Percentiles rank a stretch among this genome's conserved stretches.
Evolutionary conservation across 2,329 filamentous ascomycete genomes (phyloP).

Genomic region (Colletotrichum camelliae): DNA sequence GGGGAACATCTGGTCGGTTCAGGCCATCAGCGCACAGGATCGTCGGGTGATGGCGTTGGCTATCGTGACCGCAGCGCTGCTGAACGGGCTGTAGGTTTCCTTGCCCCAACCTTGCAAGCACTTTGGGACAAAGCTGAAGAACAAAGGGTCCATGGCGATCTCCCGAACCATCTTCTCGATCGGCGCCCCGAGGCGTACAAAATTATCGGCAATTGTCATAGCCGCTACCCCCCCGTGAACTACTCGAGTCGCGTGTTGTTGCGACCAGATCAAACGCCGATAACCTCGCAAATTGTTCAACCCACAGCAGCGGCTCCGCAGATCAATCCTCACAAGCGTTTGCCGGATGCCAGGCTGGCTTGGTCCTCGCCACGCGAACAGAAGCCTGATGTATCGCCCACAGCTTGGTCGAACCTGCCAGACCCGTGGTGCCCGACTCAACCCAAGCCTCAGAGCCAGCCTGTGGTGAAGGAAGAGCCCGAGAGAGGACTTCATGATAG

Average conservation of each 20-base stretch:
- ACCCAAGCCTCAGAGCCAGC: neutral
- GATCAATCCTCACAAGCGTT: neutral
- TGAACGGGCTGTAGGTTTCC: neutral
- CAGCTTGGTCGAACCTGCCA: neutral
- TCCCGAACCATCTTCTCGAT: neutral
- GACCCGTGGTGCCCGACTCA: neutral
- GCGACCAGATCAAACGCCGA: neutral
- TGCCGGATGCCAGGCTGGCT: neutral
- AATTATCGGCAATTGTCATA: neutral
- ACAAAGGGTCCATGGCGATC: neutral
- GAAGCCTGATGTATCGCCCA: neutral
- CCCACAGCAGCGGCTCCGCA: neutral
- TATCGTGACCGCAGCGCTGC: neutral
- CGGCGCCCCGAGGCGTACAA: neutral
- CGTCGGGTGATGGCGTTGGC: neutral
- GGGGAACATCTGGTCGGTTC: neutral
- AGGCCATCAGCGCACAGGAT: neutral
- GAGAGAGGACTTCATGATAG: neutral
- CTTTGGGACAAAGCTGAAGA: conserved; percentile 15
- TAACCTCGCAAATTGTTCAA: neutral
- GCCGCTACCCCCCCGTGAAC: neutral
- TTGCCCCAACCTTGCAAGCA: conserved; percentile 1
- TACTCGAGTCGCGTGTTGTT: neutral
- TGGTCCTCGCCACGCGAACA: neutral
- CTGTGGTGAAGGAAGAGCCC: neutral